phyloP scores from a whole-genome alignment of 2,329 filamentous ascomycete genomes.

The Penicillium sp. region DNA sequence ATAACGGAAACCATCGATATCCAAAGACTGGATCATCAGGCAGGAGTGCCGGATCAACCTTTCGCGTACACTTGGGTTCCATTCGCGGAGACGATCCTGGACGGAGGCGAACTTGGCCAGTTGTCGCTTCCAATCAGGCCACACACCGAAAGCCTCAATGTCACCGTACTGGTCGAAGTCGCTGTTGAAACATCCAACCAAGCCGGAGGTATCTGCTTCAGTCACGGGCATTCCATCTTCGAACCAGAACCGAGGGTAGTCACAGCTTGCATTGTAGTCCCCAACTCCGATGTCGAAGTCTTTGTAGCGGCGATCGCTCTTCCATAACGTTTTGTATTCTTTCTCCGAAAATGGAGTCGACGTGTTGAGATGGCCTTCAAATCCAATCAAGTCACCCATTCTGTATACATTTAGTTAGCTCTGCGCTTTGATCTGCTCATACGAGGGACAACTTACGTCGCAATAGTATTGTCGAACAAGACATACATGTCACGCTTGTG shows the following conservation, averaged over 20 bases:
- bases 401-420: slow-evolving; percentile 5
- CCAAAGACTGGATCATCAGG: slow-evolving; percentile 59
- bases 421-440: too few relatives aligned
- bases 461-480: slow-evolving; percentile 64
- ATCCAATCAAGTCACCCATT: slow-evolving; percentile 62
- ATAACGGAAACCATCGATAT: slow-evolving; percentile 65
- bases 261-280: slow-evolving; percentile 52
- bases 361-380: slow-evolving; percentile 58
- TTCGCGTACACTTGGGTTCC: slow-evolving; percentile 57
- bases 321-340: slow-evolving; percentile 60
- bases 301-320: slow-evolving; percentile 53
- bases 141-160: slow-evolving; percentile 62
- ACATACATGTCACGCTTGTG: slow-evolving; percentile 64
- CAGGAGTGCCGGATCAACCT: slow-evolving; percentile 62
- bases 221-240: slow-evolving; percentile 55
- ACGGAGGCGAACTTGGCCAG: slow-evolving; percentile 65
- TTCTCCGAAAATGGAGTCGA: slow-evolving; percentile 55
- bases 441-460: slow-evolving; percentile 49
- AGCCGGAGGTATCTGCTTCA: slow-evolving; percentile 44
- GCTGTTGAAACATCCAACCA: slow-evolving; percentile 59
- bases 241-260: slow-evolving; percentile 62
- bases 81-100: slow-evolving; percentile 65
- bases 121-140: slow-evolving; percentile 62
- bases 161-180: slow-evolving; percentile 67
- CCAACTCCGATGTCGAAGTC: slow-evolving; percentile 56